These are phyloP conservation scores for Aureobasidium lini DNA, from an alignment of 2,329 filamentous ascomycete genomes.

Conservation along the genomic window DNA sequence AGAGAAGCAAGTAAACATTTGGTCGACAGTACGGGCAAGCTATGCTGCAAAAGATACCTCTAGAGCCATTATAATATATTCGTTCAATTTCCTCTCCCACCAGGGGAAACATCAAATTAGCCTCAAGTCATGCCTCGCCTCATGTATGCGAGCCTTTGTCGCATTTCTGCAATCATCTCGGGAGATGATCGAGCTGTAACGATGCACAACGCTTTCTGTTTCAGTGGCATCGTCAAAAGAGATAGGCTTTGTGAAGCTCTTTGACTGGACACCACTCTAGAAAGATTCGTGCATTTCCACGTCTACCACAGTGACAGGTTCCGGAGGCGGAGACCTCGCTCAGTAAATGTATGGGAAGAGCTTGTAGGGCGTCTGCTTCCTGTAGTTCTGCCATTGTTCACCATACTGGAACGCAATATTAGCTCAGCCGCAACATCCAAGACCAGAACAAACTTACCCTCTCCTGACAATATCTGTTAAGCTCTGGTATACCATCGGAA, in stretches of 20 bases:
- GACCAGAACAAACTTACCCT: constrained; percentile 25
- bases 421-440: not conserved
- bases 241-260: too few species aligned
- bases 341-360: constrained; percentile 31
- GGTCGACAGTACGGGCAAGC: constrained; percentile 3
- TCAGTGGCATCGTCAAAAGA: too few species aligned
- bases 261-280: too few species aligned
- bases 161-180: too few species aligned
- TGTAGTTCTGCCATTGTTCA: constrained; percentile 31
- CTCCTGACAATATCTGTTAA: constrained; percentile 43
- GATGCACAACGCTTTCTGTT: too few species aligned
- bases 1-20: constrained; percentile 73
- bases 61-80: constrained; percentile 10
- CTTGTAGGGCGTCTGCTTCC: constrained; percentile 32
- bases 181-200: too few species aligned
- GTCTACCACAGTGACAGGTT: too few species aligned
- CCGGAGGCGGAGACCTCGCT: not conserved
- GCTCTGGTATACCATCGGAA: constrained; percentile 36
- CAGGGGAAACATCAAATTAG: not conserved
- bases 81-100: not conserved
- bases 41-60: constrained; percentile 8
- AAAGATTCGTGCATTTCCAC: too few species aligned
- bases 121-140: not conserved
- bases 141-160: too few species aligned
- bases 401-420: constrained; percentile 28